Conservation (phyloP, 2,329 filamentous ascomycete genomes). For the Bipolaris victoriae region DNA sequence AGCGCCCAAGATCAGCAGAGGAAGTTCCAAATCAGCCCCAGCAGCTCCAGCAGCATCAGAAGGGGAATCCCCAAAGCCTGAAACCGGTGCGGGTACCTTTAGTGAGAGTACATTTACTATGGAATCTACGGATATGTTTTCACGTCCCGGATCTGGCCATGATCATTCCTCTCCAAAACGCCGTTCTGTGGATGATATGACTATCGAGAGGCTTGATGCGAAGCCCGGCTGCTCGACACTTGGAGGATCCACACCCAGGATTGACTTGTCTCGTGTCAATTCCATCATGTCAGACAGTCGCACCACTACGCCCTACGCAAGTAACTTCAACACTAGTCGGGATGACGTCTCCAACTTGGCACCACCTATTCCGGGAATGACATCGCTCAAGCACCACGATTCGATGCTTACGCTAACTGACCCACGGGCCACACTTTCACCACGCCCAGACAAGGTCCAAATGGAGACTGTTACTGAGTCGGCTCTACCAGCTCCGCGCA, state of each 20-base stretch:
- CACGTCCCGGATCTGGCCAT: background rate
- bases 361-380: background rate
- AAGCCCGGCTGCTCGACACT: conserved; percentile 27
- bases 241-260: conserved; percentile 26
- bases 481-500: conserved; percentile 38
- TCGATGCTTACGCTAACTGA: conserved; percentile 29
- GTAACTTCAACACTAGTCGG: conserved; percentile 24
- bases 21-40: conserved; percentile 1
- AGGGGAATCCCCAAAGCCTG: background rate
- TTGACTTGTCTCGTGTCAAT: conserved; percentile 25
- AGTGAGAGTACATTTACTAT: conserved; percentile 4
- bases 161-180: conserved; percentile 17
- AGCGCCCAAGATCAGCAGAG: conserved; percentile 14
- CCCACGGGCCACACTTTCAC: background rate
- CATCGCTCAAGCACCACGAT: background rate
- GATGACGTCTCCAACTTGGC: conserved; percentile 18
- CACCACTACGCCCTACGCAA: conserved; percentile 29
- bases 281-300: conserved; percentile 35
- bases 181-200: conserved; percentile 30
- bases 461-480: conserved; percentile 42
- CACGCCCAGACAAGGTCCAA: conserved; percentile 29
- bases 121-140: conserved; percentile 1
- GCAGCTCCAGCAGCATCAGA: background rate
- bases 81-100: conserved; percentile 11
- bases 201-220: conserved; percentile 28